Evolutionary conservation across 805 yeast species (phyloP), one percentile per base, ranked within the genome.

Genomic region (Lachancea thermotolerans): DNA sequence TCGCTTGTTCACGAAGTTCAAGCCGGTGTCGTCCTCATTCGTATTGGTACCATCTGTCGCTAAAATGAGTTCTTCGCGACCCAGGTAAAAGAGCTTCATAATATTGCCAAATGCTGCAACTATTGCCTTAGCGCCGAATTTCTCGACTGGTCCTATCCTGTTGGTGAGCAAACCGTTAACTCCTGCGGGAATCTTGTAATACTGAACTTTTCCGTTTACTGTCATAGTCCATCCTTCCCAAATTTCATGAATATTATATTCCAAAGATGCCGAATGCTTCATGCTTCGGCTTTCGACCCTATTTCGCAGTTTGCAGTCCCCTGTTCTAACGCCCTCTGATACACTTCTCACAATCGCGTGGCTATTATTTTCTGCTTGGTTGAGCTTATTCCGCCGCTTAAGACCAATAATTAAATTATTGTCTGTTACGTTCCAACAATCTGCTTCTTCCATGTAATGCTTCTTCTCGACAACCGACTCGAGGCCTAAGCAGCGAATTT

Each of bases 141-240:
- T 79, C 28, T 72, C 72, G 30, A 82, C 75, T 11, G 84, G 82
- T 1, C 81, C 84, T 40, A 84, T 67, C 18, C 72, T 68, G 45
- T 79, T 75, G 12, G 78, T 73, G 34, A 80, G 56, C 37, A 81
- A 62, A 6, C 77, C 75, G 43, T 65, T 65, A 3, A 69, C 63
- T 3, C 69, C 69, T 30, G 67, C 67, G 2, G 83, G 81, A 10
- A 87, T 74, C 32, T 78, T 78, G 55, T 81, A 84, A 42, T 70
- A 71, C 21, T 74, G 67, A 15, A 83, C 70, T 38, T 73, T 71
- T 0, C 95, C 95, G 45, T 74, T 72, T n/a, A 80, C 77, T 4
- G 75, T 71, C 68, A 87, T 75, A 2, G 88, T 81, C 75, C 87
- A 87, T 1, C 93, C 95, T 60, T 86, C 90, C 93, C 95, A 85